Evolutionary conservation across 345 rosid genomes (phyloP), one percentile per base, ranked within the genome.

Genomic region (Eucalyptus pumila): DNA sequence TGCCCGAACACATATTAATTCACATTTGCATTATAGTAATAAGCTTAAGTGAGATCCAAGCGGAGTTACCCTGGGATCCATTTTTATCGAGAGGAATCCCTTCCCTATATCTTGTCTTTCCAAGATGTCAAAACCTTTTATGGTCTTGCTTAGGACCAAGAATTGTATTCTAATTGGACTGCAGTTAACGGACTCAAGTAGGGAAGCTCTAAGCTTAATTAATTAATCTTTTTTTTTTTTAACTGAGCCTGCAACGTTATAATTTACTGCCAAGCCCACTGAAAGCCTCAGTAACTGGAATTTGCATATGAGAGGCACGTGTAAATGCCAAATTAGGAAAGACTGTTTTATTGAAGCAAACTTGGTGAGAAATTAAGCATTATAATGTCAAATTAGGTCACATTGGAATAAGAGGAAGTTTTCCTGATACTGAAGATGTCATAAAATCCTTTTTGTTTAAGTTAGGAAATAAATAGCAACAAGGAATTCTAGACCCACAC

Each of bases 201-300:
- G 72, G 34, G 72, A 62, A 62, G 72, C 4, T 62, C 17, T 14
- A 30, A 14, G 72, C 34, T 62, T 62, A 30, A 13, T 30, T 30
- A 27, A 60, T 51, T 17, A 1, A 0, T 52, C 0, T 8, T 21
- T 0, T 19, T n/a, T n/a, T 17, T 62, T 62, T 30, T 62, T 30
- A 6, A 62, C 8, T 30, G 34, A 62, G 72, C 72, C 34, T 8
- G 8, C 4, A 30, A 62, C 16, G 14, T 62, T 62, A 7, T 13
- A 32, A 62, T 7, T 62, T 62, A 6, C 34, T 7, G 17, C 34
- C 72, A 13, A 62, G 37, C 34, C 72, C 60, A 14, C 7, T 62
- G 16, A 27, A 62, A 62, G 72, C 34, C 72, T 62, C 17, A 30
- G 8, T 62, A 62, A 30, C 72, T 32, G 16, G 32, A 62, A 62